Conservation (phyloP, 805 yeast genomes). For the Lachancea quebecensis region DNA sequence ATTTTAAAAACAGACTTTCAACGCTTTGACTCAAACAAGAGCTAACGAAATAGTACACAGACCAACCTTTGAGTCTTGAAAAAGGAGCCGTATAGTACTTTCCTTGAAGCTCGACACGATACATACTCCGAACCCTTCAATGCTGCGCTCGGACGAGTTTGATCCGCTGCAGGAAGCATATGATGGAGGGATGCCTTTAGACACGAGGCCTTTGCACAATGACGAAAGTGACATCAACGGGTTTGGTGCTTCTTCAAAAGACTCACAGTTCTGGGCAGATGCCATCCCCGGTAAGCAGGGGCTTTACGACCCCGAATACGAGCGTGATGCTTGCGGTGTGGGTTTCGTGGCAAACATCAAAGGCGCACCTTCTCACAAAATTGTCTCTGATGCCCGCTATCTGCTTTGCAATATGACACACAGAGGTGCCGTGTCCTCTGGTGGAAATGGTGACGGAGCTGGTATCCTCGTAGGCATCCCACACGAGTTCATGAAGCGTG, state of each 20-base stretch:
- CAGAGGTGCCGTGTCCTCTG: constrained; percentile 95
- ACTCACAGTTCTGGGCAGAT: constrained; percentile 62
- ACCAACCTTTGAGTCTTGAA: no score
- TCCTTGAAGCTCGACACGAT: no score
- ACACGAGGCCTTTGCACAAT: not conserved
- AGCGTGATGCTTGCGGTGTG: constrained; percentile 97
- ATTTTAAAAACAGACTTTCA: not conserved
- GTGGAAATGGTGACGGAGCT: constrained; percentile 99
- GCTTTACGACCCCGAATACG: constrained; percentile 86
- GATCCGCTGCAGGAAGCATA: constrained; percentile 27
- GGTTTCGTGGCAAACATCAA: constrained; percentile 95
- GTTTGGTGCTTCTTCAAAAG: not conserved
- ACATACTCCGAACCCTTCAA: not conserved
- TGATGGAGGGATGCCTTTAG: constrained; percentile 25
- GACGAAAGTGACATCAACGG: not conserved
- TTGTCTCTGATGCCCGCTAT: constrained; percentile 82
- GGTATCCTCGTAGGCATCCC: constrained; percentile 93
- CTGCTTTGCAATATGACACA: constrained; percentile 96
- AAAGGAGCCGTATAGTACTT: no score
- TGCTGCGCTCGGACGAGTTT: constrained; percentile 20
- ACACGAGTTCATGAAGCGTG: constrained; percentile 78
- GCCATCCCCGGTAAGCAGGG: constrained; percentile 83
- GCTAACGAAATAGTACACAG: no score
- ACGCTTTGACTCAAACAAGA: no score
- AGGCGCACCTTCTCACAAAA: constrained; percentile 81